phyloP scores from a whole-genome alignment of 2,329 filamentous ascomycete species.

The Botrytis deweyae region DNA sequence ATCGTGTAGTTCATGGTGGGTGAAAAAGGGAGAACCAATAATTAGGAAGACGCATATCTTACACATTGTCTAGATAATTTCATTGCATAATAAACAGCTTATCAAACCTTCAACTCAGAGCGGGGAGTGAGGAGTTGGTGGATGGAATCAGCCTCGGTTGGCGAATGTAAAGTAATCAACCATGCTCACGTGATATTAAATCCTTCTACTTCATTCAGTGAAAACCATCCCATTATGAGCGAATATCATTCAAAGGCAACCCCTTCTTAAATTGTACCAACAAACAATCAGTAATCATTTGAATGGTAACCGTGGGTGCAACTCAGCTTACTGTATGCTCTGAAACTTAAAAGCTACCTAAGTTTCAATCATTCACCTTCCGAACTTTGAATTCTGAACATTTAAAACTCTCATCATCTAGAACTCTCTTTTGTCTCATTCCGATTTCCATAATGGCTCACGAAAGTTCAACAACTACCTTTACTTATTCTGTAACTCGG shows the following conservation, averaged over 20 bases:
- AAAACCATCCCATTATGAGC: neutral
- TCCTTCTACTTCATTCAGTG: neutral
- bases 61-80: neutral
- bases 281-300: neutral
- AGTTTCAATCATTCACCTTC: neutral
- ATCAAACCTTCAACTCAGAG: neutral
- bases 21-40: neutral
- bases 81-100: neutral
- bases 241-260: neutral
- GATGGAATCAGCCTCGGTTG: neutral
- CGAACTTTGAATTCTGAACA: neutral
- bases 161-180: neutral
- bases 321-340: neutral
- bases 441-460: neutral
- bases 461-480: neutral
- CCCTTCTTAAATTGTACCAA: neutral
- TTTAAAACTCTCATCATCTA: neutral
- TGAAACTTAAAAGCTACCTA: neutral
- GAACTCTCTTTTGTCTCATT: neutral
- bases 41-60: rapidly evolving
- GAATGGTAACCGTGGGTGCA: neutral
- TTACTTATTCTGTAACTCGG: slow-evolving; percentile 18
- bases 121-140: neutral
- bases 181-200: neutral
- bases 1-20: neutral